These are phyloP conservation scores for Arctium minus DNA, from an alignment of 129 eudicot genomes.

Conservation along the genomic window DNA sequence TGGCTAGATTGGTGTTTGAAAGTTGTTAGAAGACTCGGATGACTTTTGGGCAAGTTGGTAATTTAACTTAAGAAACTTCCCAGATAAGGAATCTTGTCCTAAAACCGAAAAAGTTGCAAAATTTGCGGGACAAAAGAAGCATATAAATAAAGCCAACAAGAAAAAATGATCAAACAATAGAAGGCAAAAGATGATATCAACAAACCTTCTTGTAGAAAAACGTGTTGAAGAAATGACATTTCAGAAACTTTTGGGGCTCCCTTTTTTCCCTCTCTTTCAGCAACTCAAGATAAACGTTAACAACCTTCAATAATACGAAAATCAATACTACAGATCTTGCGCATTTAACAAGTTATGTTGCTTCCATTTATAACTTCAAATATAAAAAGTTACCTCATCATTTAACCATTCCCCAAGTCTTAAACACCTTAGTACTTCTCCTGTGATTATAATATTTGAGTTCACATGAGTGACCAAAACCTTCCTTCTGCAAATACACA, in stretches of 20 bases:
- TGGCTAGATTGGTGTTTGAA: too few species aligned
- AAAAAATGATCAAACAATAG: background rate
- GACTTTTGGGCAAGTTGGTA: background rate
- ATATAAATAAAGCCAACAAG: background rate
- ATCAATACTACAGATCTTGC: slow-evolving; percentile 10
- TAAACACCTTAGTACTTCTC: slow-evolving; percentile 73
- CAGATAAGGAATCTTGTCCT: background rate
- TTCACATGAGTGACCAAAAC: slow-evolving; percentile 73
- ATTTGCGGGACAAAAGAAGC: background rate
- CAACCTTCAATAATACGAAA: slow-evolving; percentile 50
- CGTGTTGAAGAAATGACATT: slow-evolving; percentile 93
- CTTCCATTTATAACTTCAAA: background rate
- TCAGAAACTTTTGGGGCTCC: slow-evolving; percentile 74
- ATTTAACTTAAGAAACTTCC: background rate
- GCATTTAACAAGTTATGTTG: background rate
- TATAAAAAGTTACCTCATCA: slow-evolving; percentile 63
- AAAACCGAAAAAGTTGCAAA: background rate
- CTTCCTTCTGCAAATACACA: slow-evolving; percentile 52
- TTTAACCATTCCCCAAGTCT: slow-evolving; percentile 83
- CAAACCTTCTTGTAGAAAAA: slow-evolving; percentile 95
- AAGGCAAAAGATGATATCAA: slow-evolving; percentile 1
- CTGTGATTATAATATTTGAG: slow-evolving; percentile 78
- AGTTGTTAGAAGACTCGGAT: too few species aligned
- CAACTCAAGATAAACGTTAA: slow-evolving; percentile 78
- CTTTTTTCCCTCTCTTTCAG: slow-evolving; percentile 93